Evolutionary conservation across 257 asterid genomes (phyloP), one percentile per base, ranked within the genome.

Genomic region (Eustoma russellianum): DNA sequence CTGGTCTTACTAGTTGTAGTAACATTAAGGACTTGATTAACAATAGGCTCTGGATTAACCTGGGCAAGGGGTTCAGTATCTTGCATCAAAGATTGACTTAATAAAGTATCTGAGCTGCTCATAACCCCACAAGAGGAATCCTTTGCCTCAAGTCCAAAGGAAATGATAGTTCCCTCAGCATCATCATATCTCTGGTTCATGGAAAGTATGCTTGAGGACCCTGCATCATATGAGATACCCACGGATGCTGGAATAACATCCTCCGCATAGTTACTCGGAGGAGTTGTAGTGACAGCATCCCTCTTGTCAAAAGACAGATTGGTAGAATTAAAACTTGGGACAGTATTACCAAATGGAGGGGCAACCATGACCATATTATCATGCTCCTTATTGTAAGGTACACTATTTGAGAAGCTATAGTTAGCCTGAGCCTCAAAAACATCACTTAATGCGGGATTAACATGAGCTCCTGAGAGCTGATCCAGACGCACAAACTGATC

Each of bases 71-170:
- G 55, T 59, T 65, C 71, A 1, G 77, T 55, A 64, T 74, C 43
- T 58, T 65, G 82, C 52, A 43, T 61, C 5, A 76, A 68, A 51
- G 82, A 67, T 57, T 74, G 82, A 71, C 70, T 70, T 8, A 60
- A 69, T 66, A 70, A 10, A 51, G 54, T 47, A 61, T 62, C 69
- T 17, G 72, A 72, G 71, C 68, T 49, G 64, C 75, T 66, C 53
- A 77, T 60, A 47, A 71, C 61, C 67, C 63, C 58, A 35, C 68
- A 72, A 45, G 80, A 66, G 52, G 58, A 63, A 66, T 67, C 72
- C 61, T 56, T 69, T 62, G 64, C 77, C 51, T 57, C 81, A 6
- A 50, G 62, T 51, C 80, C 88, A 55, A 83, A 80, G 53, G 85
- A 72, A 65, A 72, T 70, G 48, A 78, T 72, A 55, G 75, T 68